A percentile compares a stretch with the other conserved stretches of the same genome.
These are phyloP conservation scores for Bondarzewia mesenterica DNA, from an alignment of 1,284 basidiomycete genomes.

Conservation along the genomic window DNA sequence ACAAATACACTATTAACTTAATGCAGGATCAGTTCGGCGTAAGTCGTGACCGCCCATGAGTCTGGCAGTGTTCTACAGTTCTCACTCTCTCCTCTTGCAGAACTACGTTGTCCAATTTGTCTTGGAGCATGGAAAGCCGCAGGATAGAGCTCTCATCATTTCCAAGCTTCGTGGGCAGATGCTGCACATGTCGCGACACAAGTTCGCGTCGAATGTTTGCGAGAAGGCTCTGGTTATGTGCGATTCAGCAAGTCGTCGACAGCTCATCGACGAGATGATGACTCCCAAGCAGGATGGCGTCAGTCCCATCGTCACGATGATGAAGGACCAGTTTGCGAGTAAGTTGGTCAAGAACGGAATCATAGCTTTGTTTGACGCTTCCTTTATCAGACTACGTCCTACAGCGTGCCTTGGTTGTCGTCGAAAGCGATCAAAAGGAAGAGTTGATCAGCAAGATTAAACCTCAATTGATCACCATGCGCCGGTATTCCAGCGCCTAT, in stretches of 20 bases:
- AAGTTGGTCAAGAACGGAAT: slow-evolving; percentile 23
- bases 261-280: slow-evolving; percentile 80
- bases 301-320: slow-evolving; percentile 68
- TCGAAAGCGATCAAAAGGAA: slow-evolving; percentile 66
- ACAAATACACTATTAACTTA: slow-evolving; percentile 59
- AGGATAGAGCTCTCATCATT: slow-evolving; percentile 69
- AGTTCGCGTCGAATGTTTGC: slow-evolving; percentile 96
- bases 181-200: slow-evolving; percentile 78
- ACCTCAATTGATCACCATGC: slow-evolving; percentile 63
- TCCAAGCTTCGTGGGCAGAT: slow-evolving; percentile 73
- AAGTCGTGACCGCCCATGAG: slow-evolving; percentile 24
- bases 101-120: slow-evolving; percentile 97
- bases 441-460: slow-evolving; percentile 53
- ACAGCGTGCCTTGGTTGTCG: slow-evolving; percentile 67
- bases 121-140: slow-evolving; percentile 67
- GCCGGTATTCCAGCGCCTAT: slow-evolving; percentile 62
- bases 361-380: neutral
- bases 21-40: slow-evolving; percentile 90
- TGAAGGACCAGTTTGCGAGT: slow-evolving; percentile 91
- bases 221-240: slow-evolving; percentile 83
- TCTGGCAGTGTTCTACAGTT: slow-evolving; percentile 8
- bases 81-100: too few relatives aligned
- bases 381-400: slow-evolving; percentile 64
- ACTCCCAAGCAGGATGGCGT: slow-evolving; percentile 51
- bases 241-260: slow-evolving; percentile 51